Evolutionary conservation across 1,284 basidiomycete genomes (phyloP).

Genomic region (Sphaerobolus stellatus): DNA sequence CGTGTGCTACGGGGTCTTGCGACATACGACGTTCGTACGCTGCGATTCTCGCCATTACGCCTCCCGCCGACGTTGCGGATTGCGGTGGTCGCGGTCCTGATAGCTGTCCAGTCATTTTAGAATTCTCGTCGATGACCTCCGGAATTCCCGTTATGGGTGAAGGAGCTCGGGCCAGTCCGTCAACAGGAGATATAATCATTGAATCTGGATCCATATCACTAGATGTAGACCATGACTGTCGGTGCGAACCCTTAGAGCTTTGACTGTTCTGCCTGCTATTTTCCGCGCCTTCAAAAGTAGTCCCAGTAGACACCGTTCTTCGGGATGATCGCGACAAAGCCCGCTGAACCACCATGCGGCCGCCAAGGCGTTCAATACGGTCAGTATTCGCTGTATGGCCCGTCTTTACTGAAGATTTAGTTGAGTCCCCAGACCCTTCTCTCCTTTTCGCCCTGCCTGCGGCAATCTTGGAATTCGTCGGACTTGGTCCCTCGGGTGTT

Average conservation of each 20-base stretch:
- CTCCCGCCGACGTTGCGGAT: slow-evolving; percentile 19
- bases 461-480: neutral
- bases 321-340: slow-evolving; percentile 38
- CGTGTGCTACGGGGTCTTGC: slow-evolving; percentile 21
- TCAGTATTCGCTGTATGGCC: slow-evolving; percentile 63
- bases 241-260: slow-evolving; percentile 20
- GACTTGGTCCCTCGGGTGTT: slow-evolving; percentile 7
- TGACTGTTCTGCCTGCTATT: slow-evolving; percentile 11
- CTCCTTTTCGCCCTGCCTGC: neutral
- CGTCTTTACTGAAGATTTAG: slow-evolving; percentile 53
- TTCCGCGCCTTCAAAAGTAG: slow-evolving; percentile 8
- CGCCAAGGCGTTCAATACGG: slow-evolving; percentile 61
- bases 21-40: slow-evolving; percentile 45
- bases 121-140: too few species aligned
- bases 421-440: slow-evolving; percentile 29
- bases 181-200: slow-evolving; percentile 6
- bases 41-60: slow-evolving; percentile 36
- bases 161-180: neutral
- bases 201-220: slow-evolving; percentile 11
- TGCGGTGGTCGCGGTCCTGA: slow-evolving; percentile 20
- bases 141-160: neutral
- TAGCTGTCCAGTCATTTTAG: too few species aligned
- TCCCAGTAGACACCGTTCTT: slow-evolving; percentile 1
- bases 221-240: slow-evolving; percentile 7
- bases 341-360: slow-evolving; percentile 62